Evolutionary conservation across 148 eudicot genomes (phyloP).

Genomic region (Suaeda aralocaspica): DNA sequence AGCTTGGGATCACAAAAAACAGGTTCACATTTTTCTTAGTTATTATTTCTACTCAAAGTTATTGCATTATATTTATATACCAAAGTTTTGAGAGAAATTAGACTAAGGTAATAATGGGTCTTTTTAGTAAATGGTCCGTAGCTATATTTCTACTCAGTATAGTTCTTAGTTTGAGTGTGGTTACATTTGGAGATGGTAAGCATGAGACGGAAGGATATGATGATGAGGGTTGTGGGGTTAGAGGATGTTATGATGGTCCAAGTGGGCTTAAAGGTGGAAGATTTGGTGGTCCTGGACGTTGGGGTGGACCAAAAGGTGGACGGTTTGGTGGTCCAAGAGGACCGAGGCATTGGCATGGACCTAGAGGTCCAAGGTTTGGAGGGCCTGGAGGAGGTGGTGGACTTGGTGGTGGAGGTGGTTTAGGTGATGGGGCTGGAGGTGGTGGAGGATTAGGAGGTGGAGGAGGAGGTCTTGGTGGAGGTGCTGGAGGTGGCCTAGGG

Average conservation of each 20-base stretch:
- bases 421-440: neutral
- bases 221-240: constrained; percentile 30
- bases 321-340: constrained; percentile 21
- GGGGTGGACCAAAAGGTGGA: constrained; percentile 22
- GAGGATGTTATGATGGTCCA: constrained; percentile 23
- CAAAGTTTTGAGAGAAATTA: neutral
- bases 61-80: too few relatives aligned
- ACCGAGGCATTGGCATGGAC: constrained; percentile 4
- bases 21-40: neutral
- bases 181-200: constrained; percentile 24
- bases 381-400: constrained; percentile 7
- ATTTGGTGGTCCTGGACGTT: constrained; percentile 18
- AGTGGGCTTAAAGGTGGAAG: constrained; percentile 18
- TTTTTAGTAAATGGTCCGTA: constrained; percentile 1
- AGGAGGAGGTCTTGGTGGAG: constrained; percentile 21
- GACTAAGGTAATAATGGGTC: constrained; percentile 14
- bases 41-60: neutral
- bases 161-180: constrained; percentile 25
- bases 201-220: constrained; percentile 11
- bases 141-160: constrained; percentile 13
- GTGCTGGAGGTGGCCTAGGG: constrained; percentile 8
- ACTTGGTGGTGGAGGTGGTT: neutral
- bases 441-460: constrained; percentile 30
- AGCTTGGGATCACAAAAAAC: too few relatives aligned
- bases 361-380: constrained; percentile 13